phyloP scores from a whole-genome alignment of 768 basidiomycete species.

The Panaeolus cyanescens region DNA sequence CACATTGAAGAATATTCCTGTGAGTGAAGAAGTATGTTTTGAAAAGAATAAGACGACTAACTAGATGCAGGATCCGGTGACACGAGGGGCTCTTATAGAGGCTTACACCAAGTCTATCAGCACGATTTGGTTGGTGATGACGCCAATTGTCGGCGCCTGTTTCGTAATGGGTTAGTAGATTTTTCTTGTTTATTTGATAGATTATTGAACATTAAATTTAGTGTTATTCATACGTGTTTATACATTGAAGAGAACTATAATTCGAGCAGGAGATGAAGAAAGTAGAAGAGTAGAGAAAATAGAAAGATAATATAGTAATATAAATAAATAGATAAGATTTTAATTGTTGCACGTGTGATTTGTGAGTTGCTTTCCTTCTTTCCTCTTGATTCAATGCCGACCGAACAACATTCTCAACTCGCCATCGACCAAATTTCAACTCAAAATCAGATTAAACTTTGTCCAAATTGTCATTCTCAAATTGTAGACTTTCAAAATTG shows the following conservation, averaged over 20 bases:
- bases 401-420: conserved; percentile 41
- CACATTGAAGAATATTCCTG: conserved; percentile 44
- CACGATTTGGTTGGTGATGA: conserved; percentile 65
- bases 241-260: conserved; percentile 52
- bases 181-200: conserved; percentile 6
- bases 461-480: conserved; percentile 43
- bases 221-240: conserved; percentile 63
- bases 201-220: conserved; percentile 17
- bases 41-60: conserved; percentile 1
- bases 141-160: conserved; percentile 54
- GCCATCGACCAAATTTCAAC: conserved; percentile 18
- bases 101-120: conserved; percentile 66
- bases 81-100: conserved; percentile 52
- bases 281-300: conserved; percentile 14
- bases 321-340: neutral
- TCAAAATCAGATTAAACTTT: conserved; percentile 41
- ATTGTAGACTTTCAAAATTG: conserved; percentile 35
- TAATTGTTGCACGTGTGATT: conserved; percentile 7
- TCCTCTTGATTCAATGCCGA: conserved; percentile 45
- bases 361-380: conserved; percentile 18
- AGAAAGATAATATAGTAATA: neutral
- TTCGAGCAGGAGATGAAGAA: conserved; percentile 39
- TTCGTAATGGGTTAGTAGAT: conserved; percentile 49
- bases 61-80: conserved; percentile 44
- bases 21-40: conserved; percentile 24